phyloP scores from a whole-genome alignment of 208 protist species.

The Tritrichomonas foetus region DNA sequence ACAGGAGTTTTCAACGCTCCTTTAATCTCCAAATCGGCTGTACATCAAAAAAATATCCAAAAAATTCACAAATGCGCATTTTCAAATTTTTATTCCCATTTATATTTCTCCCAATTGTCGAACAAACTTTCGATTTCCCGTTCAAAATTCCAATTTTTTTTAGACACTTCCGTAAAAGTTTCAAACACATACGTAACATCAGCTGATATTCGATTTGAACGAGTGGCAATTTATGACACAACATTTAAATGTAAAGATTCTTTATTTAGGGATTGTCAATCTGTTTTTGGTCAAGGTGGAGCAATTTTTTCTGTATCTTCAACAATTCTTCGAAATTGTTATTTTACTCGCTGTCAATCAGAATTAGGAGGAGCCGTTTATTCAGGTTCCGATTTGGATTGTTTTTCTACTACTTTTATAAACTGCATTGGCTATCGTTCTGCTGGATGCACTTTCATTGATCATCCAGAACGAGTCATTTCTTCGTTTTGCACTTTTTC shows the following conservation, averaged over 20 bases:
- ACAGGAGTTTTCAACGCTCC: background rate
- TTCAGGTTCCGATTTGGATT: background rate
- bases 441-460: background rate
- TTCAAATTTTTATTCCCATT: background rate
- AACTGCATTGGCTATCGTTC: background rate
- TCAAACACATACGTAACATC: background rate
- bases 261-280: background rate
- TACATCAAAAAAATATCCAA: background rate
- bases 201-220: background rate
- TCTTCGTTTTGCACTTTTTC: too few relatives aligned
- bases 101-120: background rate
- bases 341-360: background rate
- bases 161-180: background rate
- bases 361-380: background rate
- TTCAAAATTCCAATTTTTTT: background rate
- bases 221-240: background rate
- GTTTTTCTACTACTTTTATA: background rate
- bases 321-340: background rate
- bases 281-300: background rate
- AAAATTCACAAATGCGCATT: background rate
- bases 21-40: background rate
- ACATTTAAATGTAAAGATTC: background rate
- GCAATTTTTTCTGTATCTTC: background rate
- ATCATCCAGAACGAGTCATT: background rate
- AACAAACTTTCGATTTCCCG: background rate